Evolutionary conservation across 306 rosid genomes (phyloP).

Genomic region (Dryas octopetala): DNA sequence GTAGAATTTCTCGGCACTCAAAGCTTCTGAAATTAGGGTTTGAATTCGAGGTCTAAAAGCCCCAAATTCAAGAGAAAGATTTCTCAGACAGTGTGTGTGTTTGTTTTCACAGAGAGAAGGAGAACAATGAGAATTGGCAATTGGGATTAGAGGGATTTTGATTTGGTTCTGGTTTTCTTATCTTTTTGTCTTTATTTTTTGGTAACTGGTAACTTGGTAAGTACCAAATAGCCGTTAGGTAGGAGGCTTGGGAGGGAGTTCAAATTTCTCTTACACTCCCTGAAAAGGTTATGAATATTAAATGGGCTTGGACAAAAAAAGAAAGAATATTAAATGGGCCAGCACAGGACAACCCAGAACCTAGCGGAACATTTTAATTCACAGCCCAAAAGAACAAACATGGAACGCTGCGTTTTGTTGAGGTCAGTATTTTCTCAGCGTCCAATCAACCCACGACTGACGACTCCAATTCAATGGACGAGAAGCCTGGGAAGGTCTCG

Average conservation of each 20-base stretch:
- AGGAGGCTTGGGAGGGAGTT: neutral
- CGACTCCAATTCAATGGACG: conserved; percentile 40
- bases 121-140: neutral
- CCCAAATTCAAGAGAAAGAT: neutral
- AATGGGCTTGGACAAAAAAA: neutral
- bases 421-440: neutral
- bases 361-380: neutral
- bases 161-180: neutral
- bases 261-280: neutral
- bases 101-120: neutral
- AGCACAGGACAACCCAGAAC: neutral
- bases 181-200: neutral
- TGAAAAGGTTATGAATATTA: neutral
- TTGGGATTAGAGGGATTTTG: neutral
- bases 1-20: neutral
- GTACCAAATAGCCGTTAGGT: neutral
- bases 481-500: conserved; percentile 3
- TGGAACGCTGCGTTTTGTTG: neutral
- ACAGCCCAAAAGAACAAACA: neutral
- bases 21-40: neutral
- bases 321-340: neutral
- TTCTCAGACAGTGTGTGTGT: neutral
- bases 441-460: neutral
- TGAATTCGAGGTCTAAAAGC: neutral
- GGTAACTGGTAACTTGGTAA: neutral